Evolutionary conservation across 306 rosid species (phyloP).

Genomic region (Betula pendula): DNA sequence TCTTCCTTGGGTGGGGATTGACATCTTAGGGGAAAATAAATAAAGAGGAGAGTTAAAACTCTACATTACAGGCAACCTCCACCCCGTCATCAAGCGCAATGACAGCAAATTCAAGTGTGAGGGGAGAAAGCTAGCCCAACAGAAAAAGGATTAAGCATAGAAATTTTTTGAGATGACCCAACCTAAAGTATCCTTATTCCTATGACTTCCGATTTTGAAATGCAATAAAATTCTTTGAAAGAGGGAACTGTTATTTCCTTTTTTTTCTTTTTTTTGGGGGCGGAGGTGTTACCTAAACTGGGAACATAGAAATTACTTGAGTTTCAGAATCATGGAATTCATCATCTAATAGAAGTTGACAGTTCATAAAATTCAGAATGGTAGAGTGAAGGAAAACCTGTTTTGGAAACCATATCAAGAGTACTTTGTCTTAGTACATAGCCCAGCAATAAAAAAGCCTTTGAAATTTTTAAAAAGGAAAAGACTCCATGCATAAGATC

Average conservation of each 20-base stretch:
- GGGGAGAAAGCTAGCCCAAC: neutral
- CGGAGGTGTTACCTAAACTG: neutral
- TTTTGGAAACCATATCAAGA: slow-evolving; percentile 82
- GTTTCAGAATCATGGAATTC: neutral
- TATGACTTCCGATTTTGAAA: neutral
- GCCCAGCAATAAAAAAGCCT: slow-evolving; percentile 88
- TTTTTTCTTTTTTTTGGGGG: neutral
- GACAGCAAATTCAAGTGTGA: slow-evolving; percentile 1
- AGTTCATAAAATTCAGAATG: slow-evolving; percentile 19
- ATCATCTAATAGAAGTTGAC: slow-evolving; percentile 6
- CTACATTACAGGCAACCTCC: neutral
- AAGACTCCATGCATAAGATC: slow-evolving; percentile 83
- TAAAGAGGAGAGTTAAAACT: neutral
- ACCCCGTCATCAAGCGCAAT: neutral
- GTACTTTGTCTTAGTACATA: slow-evolving; percentile 80
- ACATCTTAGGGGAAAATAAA: neutral
- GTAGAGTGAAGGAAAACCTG: slow-evolving; percentile 50
- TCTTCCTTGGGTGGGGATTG: neutral
- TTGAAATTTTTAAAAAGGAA: slow-evolving; percentile 74
- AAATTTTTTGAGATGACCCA: neutral
- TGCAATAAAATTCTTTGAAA: neutral
- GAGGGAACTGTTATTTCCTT: neutral
- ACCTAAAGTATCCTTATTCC: neutral
- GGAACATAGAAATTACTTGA: slow-evolving; percentile 5
- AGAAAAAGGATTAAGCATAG: neutral